Evolutionary conservation across 768 basidiomycete species (phyloP), one percentile per base, ranked within the genome.

Genomic region (Leccinellum albellum): DNA sequence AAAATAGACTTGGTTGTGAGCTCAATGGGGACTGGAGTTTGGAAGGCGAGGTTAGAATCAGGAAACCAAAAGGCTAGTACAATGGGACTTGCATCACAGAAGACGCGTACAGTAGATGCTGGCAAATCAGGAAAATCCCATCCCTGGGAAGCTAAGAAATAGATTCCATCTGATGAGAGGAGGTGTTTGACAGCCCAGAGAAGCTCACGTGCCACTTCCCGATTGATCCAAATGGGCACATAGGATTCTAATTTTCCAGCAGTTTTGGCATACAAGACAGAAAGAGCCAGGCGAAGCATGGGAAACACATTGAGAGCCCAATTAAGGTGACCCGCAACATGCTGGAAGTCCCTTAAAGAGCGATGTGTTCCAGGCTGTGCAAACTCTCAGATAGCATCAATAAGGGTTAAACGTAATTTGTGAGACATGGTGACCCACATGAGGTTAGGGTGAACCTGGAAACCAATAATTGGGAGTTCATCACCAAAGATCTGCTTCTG

Each of bases 261-360:
- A 0, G 73, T 74, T 52, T 79, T 78, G 0, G 58, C 52, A 56
- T 80, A 80, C 0, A 78, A 3, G 0, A 62, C 56, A 14, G 54
- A 71, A 0, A 81, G 62, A 0, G 60, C 66, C 0, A 78, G 78
- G 0, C 66, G 61, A 0, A 80, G 62, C 0, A 73, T 55, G 0
- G 78, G 77, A 47, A 64, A 26, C 10, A 46, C 23, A 4, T 46
- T 46, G 12, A 46, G 23, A 0, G 40, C 50, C 33, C 33, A 51
- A 1, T 51, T 51, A 13, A 51, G 33, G 2, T 51, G 24, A 5
- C 51, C 37, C 3, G 37, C 26, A 8, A 76, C 2, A 72, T 72
- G 21, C 50, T 74, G 74, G 21, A 69, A 77, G 0, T 74, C 64
- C 2, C 60, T 28, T 3, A 61, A 50, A 29, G 55, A 21, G 5